Conservation (phyloP, 768 basidiomycete genomes). For the Boletus subparvulus region DNA sequence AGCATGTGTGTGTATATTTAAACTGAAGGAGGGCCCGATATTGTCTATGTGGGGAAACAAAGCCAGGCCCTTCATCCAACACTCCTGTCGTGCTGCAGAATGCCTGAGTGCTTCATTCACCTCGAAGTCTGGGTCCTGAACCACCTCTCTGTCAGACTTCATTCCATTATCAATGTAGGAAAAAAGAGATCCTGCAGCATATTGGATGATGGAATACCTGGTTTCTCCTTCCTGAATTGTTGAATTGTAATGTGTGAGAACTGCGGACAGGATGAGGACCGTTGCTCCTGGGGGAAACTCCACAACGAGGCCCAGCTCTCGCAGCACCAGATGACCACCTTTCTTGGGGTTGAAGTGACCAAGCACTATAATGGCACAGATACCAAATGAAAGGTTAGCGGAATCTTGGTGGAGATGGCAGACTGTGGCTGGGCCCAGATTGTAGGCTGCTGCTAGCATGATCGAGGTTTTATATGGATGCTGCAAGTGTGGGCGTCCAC, state of each 20-base stretch:
- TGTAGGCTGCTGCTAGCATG: background rate
- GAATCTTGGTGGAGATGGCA: constrained; percentile 2
- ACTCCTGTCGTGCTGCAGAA: too few relatives aligned
- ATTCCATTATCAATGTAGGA: constrained; percentile 8
- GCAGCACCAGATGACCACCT: background rate
- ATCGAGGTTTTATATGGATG: background rate
- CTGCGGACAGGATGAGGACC: background rate
- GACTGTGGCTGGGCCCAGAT: background rate
- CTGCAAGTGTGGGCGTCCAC: accelerated
- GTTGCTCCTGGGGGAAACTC: constrained; percentile 4
- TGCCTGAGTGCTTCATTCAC: too few relatives aligned
- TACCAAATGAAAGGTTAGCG: constrained; percentile 1
- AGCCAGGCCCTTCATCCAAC: too few relatives aligned
- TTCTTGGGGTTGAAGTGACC: background rate
- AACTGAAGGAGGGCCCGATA: too few relatives aligned
- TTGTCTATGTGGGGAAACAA: too few relatives aligned
- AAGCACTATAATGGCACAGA: constrained; percentile 1
- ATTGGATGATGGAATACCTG: constrained; percentile 9
- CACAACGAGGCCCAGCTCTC: background rate
- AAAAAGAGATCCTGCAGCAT: background rate
- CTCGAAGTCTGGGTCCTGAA: too few relatives aligned
- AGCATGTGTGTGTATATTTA: too few relatives aligned
- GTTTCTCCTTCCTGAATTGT: background rate
- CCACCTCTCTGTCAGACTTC: background rate
- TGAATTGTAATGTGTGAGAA: constrained; percentile 1